Base-by-base conservation (phyloP, 164 flowering plant species). In the Magnolia changhungtana region DNA sequence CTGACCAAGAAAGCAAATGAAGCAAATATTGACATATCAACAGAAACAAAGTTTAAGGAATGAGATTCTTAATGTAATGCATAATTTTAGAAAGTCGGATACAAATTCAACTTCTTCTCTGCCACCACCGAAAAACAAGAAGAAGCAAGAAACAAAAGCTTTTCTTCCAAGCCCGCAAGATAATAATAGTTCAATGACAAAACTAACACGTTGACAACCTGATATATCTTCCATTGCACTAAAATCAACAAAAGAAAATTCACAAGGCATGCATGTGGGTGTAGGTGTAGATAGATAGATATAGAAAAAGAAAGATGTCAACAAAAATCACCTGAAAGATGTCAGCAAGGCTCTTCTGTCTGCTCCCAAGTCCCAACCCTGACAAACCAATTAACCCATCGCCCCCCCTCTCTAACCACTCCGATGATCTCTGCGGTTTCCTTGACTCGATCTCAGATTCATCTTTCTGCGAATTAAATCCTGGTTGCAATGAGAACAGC, bases 331-430 rank as follows among this genome's bases (percentile, higher is more conserved):
- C 96, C 96, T 90, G 98, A 86, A 92, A 76, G 10, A 90, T 87
- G 78, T 93, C 94, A 0, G 92, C 87, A 75, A 88, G 74, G 77
- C 96, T 91, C 82, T 86, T 89, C 84, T 88, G 89, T 77, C 90
- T 85, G 65, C 81, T 78, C 58, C 92, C 94, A 5, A 91, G 78
- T 8, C 89, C 96, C 76, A 88, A 82, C 49, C 92, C 94, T 0
- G 89, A 85, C 82, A 93, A 81, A 2, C 95, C 97, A 64, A 91
- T 89, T 64, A 89, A 79, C 45, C 97, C 93, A 83, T 91, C 91
- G 9, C 85, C 91, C n/a, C 89, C 90, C 89, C 90, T 84, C 69
- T 87, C 85, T 1, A 61, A 80, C 69, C 84, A 80, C 71, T 84
- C 80, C 0, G 77, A 74, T n/a, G 81, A 76, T 21, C n/a, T 51